These are phyloP conservation scores for Glarea lozoyensis DNA, from an alignment of 495 filamentous ascomycete species.

Conservation along the genomic window DNA sequence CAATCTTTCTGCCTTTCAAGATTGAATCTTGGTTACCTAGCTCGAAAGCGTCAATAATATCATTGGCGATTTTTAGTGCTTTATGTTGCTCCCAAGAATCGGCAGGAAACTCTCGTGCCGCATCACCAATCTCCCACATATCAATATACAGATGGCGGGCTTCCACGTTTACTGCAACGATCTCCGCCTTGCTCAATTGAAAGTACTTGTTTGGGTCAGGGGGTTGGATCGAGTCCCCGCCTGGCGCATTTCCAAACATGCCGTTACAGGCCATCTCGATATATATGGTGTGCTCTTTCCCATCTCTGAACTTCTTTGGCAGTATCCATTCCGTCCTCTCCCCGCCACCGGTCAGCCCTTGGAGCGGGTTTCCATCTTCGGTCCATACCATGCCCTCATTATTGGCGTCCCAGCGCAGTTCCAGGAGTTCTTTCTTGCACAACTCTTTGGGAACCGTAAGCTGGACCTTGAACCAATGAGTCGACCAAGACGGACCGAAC, in stretches of 20 bases:
- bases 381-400: slow-evolving; percentile 90
- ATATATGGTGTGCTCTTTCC: slow-evolving; percentile 80
- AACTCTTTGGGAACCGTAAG: slow-evolving; percentile 69
- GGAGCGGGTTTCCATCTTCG: slow-evolving; percentile 77
- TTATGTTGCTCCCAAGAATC: slow-evolving; percentile 82
- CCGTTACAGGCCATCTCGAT: slow-evolving; percentile 98
- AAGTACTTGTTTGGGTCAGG: slow-evolving; percentile 76
- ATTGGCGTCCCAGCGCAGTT: slow-evolving; percentile 92
- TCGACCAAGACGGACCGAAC: slow-evolving; percentile 95
- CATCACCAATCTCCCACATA: slow-evolving; percentile 92
- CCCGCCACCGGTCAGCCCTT: slow-evolving; percentile 87
- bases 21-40: slow-evolving; percentile 71
- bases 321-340: slow-evolving; percentile 88
- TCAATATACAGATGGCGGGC: slow-evolving; percentile 79
- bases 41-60: slow-evolving; percentile 85
- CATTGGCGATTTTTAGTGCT: slow-evolving; percentile 72
- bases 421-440: slow-evolving; percentile 63
- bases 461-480: slow-evolving; percentile 90
- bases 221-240: slow-evolving; percentile 81
- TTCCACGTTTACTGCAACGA: slow-evolving; percentile 79
- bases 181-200: slow-evolving; percentile 67
- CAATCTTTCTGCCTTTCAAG: slow-evolving; percentile 69
- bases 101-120: slow-evolving; percentile 67
- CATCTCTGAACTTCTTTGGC: slow-evolving; percentile 70
- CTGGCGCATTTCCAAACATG: slow-evolving; percentile 92